Conservation (phyloP, 331 rosid genomes). For the Telfairia occidentalis region DNA sequence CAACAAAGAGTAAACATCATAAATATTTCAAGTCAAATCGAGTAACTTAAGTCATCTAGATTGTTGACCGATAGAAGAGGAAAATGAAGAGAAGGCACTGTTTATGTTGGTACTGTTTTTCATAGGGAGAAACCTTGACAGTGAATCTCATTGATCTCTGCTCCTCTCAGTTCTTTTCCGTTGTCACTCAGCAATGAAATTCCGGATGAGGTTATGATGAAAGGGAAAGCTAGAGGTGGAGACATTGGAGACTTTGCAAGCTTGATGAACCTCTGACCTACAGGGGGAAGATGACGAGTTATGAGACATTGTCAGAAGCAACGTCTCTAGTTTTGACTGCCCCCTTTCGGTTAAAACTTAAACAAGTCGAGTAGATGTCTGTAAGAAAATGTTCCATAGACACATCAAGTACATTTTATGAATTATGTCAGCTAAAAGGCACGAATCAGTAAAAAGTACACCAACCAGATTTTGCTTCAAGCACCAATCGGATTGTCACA, state of each 20-base stretch:
- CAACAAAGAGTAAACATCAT: not conserved
- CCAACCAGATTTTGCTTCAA: constrained; percentile 74
- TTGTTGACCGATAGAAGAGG: not conserved
- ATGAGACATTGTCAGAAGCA: not conserved
- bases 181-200: constrained; percentile 45
- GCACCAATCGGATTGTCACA: constrained; percentile 81
- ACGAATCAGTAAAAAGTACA: constrained; percentile 1
- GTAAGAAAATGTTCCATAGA: not conserved
- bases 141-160: constrained; percentile 60
- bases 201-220: constrained; percentile 55
- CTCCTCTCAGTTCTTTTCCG: constrained; percentile 54
- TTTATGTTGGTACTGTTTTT: not conserved
- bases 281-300: not conserved
- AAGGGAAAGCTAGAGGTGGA: constrained; percentile 69
- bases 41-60: not conserved
- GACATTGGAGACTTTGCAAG: constrained; percentile 81
- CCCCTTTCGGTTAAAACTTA: not conserved
- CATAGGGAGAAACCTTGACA: constrained; percentile 57
- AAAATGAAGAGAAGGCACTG: not conserved
- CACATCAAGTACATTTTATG: not conserved
- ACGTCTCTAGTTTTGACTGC: not conserved
- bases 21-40: not conserved
- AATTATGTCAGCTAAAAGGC: not conserved
- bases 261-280: constrained; percentile 71
- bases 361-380: not conserved